Percentiles rank a stretch among this genome's conserved stretches.
These are phyloP conservation scores for Penicillium psychrosexuale DNA, from an alignment of 2,329 filamentous ascomycete genomes.

Conservation along the genomic window DNA sequence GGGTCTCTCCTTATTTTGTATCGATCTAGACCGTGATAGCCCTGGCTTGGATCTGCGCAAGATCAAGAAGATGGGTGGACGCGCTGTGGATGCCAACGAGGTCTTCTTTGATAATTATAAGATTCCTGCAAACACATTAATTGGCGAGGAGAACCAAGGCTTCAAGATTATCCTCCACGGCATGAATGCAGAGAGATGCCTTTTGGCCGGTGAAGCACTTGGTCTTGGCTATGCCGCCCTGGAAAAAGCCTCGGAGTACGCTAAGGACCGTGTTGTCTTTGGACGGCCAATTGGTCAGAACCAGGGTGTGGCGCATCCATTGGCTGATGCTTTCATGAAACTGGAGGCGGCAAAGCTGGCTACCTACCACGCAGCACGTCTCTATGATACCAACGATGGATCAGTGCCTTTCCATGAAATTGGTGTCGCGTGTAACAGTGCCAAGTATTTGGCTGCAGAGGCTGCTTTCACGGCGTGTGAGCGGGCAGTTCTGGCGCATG, in stretches of 20 bases:
- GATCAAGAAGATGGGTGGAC: constrained; percentile 83
- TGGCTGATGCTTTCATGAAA: constrained; percentile 59
- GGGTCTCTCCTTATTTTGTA: constrained; percentile 75
- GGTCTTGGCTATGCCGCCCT: constrained; percentile 73
- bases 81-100: constrained; percentile 80
- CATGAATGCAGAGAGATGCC: constrained; percentile 75
- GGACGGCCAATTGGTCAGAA: constrained; percentile 58
- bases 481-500: constrained; percentile 54
- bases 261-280: constrained; percentile 60
- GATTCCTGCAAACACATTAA: constrained; percentile 61
- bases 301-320: constrained; percentile 58
- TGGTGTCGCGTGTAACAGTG: constrained; percentile 65
- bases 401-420: constrained; percentile 55
- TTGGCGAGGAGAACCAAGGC: constrained; percentile 70
- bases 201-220: constrained; percentile 74
- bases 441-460: constrained; percentile 64
- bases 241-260: constrained; percentile 62
- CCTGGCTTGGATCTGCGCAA: constrained; percentile 64
- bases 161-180: constrained; percentile 77
- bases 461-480: constrained; percentile 61
- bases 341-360: constrained; percentile 60
- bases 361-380: constrained; percentile 58
- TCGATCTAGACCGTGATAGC: constrained; percentile 63
- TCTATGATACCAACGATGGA: constrained; percentile 56
- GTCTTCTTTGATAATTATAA: constrained; percentile 81